phyloP scores from a whole-genome alignment of 495 filamentous ascomycete species.

The Hypoxylon intermedium region DNA sequence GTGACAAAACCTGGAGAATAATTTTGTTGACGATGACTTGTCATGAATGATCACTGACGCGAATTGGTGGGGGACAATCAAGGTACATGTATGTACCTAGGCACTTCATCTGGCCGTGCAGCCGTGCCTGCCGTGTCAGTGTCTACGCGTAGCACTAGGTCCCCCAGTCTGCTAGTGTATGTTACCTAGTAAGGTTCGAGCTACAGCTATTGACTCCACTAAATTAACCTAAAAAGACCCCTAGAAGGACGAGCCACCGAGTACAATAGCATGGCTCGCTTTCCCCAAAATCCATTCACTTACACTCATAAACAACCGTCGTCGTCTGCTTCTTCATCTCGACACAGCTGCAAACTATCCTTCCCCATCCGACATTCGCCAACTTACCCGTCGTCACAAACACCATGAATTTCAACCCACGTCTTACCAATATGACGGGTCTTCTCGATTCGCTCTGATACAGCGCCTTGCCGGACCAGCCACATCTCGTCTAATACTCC shows the following conservation, averaged over 20 bases:
- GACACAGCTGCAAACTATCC: not conserved
- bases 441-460: conserved; percentile 34
- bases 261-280: conserved; percentile 20
- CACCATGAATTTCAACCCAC: conserved; percentile 22
- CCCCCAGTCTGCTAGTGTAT: too few relatives aligned
- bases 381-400: not conserved
- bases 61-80: too few relatives aligned
- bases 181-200: not conserved
- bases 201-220: conserved; percentile 6
- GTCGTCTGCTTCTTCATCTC: not conserved
- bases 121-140: too few relatives aligned
- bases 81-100: too few relatives aligned
- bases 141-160: too few relatives aligned
- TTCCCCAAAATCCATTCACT: not conserved
- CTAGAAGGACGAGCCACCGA: conserved; percentile 23
- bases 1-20: too few relatives aligned
- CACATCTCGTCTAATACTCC: not conserved
- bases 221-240: conserved; percentile 14
- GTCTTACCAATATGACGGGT: conserved; percentile 28
- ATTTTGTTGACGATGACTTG: too few relatives aligned
- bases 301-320: not conserved
- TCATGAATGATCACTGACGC: too few relatives aligned
- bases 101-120: too few relatives aligned
- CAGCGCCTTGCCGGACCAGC: conserved; percentile 21
- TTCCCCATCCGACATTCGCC: too few relatives aligned